Conservation (phyloP, 2,329 filamentous ascomycete species). For the Ophiostoma perfectum region DNA sequence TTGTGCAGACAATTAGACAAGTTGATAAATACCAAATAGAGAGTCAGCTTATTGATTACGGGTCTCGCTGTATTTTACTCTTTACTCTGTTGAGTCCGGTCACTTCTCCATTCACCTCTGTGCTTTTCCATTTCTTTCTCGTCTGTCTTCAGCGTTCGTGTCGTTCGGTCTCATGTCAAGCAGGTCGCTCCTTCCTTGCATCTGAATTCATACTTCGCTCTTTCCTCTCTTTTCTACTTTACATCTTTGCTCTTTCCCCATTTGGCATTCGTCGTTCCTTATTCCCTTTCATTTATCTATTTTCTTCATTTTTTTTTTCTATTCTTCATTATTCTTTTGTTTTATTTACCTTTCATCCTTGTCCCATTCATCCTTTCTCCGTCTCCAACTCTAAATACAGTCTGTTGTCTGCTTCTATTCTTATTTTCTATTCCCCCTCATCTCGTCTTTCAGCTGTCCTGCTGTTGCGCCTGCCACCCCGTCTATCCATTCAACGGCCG, state of each 20-base stretch:
- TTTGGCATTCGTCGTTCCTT: background rate
- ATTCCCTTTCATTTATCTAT: background rate
- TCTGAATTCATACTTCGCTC: background rate
- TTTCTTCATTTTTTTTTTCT: background rate
- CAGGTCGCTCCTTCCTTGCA: background rate
- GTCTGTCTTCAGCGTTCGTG: background rate
- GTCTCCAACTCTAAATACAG: too few relatives aligned
- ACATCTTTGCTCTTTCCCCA: background rate
- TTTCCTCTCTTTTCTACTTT: background rate
- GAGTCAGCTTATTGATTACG: constrained; percentile 9
- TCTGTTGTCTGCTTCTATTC: background rate
- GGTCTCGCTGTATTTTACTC: background rate
- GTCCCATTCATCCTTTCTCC: too few relatives aligned
- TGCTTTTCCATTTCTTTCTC: background rate
- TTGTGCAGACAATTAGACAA: constrained; percentile 4
- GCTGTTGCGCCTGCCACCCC: too few relatives aligned
- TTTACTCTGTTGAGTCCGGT: background rate
- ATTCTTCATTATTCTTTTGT: background rate
- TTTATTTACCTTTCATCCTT: background rate
- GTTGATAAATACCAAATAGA: background rate
- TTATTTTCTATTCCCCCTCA: background rate
- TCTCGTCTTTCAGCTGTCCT: constrained; percentile 9
- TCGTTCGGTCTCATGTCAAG: background rate
- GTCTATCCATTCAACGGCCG: background rate
- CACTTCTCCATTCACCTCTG: background rate